Evolutionary conservation across 768 basidiomycete species (phyloP).

Genomic region (Tulasnella calospora): DNA sequence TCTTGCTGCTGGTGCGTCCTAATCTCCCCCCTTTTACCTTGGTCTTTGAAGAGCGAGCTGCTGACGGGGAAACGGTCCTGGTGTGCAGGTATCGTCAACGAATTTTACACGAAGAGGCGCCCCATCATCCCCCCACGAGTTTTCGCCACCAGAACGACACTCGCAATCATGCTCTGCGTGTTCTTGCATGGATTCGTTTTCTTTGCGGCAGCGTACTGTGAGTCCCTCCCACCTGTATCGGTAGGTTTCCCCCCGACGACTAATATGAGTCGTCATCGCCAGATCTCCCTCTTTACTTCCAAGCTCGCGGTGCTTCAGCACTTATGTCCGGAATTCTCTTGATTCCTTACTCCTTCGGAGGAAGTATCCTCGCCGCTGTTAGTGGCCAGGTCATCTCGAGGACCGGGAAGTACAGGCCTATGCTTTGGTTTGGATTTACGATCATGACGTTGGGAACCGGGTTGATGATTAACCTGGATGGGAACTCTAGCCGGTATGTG

Average conservation of each 20-base stretch:
- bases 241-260: background rate
- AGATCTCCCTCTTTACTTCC: conserved; percentile 73
- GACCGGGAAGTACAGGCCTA: conserved; percentile 40
- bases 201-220: conserved; percentile 45
- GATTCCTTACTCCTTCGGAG: conserved; percentile 66
- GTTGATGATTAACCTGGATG: conserved; percentile 64
- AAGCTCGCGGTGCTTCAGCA: conserved; percentile 65
- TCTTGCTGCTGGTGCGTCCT: conserved; percentile 44
- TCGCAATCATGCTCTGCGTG: conserved; percentile 50
- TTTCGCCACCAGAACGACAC: conserved; percentile 77
- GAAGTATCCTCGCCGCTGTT: conserved; percentile 49
- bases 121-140: conserved; percentile 71
- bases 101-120: conserved; percentile 55
- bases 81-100: conserved; percentile 43
- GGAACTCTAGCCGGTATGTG: conserved; percentile 48
- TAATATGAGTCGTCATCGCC: background rate
- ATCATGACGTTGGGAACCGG: conserved; percentile 62
- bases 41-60: background rate
- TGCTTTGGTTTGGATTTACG: conserved; percentile 59
- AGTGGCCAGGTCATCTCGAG: conserved; percentile 56
- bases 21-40: background rate
- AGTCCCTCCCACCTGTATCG: background rate
- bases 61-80: background rate
- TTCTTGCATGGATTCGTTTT: conserved; percentile 64
- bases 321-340: conserved; percentile 63